Conservation (phyloP, 352 stramenopile species). For the Pythium coloratum region DNA sequence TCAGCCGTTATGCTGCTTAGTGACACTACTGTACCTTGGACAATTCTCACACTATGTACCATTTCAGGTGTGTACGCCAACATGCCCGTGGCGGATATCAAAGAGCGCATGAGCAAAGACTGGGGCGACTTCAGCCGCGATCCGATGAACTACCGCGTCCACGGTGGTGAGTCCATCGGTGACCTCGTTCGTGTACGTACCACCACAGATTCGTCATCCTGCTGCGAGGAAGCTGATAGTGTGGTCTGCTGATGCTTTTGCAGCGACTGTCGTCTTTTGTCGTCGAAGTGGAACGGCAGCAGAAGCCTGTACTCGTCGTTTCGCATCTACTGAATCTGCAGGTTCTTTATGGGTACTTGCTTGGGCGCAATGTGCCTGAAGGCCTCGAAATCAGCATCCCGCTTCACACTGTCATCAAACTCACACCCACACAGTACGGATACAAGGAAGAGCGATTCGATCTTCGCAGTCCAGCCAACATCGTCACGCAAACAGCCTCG, state of each 20-base stretch:
- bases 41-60: neutral
- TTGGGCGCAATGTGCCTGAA: slow-evolving; percentile 32
- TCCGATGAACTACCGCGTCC: slow-evolving; percentile 48
- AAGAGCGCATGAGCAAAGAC: slow-evolving; percentile 35
- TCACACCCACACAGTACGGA: slow-evolving; percentile 48
- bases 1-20: slow-evolving; percentile 1
- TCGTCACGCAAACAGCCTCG: neutral
- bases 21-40: neutral
- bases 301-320: slow-evolving; percentile 41
- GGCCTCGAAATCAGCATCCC: slow-evolving; percentile 40
- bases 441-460: slow-evolving; percentile 52
- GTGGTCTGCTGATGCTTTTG: neutral
- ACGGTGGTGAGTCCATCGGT: slow-evolving; percentile 46
- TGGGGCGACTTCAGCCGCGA: slow-evolving; percentile 44
- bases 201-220: neutral
- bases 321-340: slow-evolving; percentile 47
- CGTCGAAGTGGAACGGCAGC: slow-evolving; percentile 44
- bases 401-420: slow-evolving; percentile 46
- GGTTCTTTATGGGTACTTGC: slow-evolving; percentile 46
- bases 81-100: slow-evolving; percentile 41
- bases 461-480: slow-evolving; percentile 14
- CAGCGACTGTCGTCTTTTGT: slow-evolving; percentile 49
- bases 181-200: slow-evolving; percentile 42
- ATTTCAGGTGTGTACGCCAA: slow-evolving; percentile 39
- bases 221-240: neutral